These are phyloP conservation scores for Rhododendron vialii DNA, from an alignment of 148 eudicot genomes.

Conservation along the genomic window DNA sequence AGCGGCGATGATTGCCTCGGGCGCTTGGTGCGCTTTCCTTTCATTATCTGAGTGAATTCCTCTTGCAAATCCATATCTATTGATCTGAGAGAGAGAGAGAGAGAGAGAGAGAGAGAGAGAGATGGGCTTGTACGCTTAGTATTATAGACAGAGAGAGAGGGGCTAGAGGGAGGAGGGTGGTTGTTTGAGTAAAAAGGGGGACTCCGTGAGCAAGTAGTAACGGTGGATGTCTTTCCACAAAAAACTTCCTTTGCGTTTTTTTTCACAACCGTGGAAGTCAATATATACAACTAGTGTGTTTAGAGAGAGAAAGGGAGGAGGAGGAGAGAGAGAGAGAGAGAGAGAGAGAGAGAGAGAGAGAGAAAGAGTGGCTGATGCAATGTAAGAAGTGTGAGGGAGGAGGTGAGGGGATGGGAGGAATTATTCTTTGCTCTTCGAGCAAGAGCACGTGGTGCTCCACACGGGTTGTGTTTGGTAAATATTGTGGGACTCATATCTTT, in stretches of 20 bases:
- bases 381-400: slow-evolving; percentile 10
- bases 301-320: background rate
- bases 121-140: background rate
- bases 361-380: background rate
- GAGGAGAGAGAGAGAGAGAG: background rate
- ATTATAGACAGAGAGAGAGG: slow-evolving; percentile 2
- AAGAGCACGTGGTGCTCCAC: no score
- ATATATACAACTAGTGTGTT: background rate
- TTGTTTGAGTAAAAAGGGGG: slow-evolving; percentile 1
- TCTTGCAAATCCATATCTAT: slow-evolving; percentile 20
- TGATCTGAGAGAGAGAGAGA: slow-evolving; percentile 8
- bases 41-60: slow-evolving; percentile 27
- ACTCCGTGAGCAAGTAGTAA: slow-evolving; percentile 18
- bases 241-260: background rate
- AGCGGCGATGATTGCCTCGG: slow-evolving; percentile 42
- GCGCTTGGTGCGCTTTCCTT: slow-evolving; percentile 63
- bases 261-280: slow-evolving; percentile 9
- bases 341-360: background rate
- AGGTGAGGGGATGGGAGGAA: background rate
- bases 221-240: slow-evolving; percentile 15
- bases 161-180: background rate
- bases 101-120: slow-evolving; percentile 5
- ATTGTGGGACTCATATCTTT: no score
- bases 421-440: no score
- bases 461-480: no score